Evolutionary conservation across 2,329 filamentous ascomycete species (phyloP).

Genomic region (Elsinoe arachidis): DNA sequence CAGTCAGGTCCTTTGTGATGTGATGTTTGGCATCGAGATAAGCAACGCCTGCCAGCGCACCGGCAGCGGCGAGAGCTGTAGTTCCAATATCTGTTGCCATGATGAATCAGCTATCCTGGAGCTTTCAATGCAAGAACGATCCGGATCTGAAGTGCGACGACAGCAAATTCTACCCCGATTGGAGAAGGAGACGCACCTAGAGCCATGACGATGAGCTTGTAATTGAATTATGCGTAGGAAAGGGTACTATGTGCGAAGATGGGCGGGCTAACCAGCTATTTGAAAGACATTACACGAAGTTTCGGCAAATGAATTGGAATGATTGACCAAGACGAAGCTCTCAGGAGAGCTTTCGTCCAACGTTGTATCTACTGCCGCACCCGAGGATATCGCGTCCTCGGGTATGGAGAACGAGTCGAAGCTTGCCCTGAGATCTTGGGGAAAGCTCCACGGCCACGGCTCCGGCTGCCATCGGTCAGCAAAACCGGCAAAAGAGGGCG

Average conservation of each 20-base stretch:
- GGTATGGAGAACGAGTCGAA: background rate
- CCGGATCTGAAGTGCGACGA: no score
- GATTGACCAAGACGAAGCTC: background rate
- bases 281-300: background rate
- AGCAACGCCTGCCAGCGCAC: conserved; percentile 35
- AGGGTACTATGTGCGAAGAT: background rate
- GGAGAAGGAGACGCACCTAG: conserved; percentile 5
- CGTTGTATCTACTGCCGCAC: background rate
- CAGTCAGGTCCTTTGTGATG: conserved; percentile 51
- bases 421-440: background rate
- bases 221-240: background rate
- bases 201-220: background rate
- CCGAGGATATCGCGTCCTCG: conserved; percentile 9
- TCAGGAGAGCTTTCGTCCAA: background rate
- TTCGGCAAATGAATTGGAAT: background rate
- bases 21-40: conserved; percentile 65
- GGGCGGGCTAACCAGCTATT: background rate
- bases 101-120: background rate
- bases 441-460: background rate
- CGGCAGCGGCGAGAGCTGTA: conserved; percentile 17
- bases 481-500: conserved; percentile 1
- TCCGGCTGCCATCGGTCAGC: no score
- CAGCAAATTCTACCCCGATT: background rate
- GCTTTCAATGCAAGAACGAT: background rate
- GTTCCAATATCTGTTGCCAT: conserved; percentile 2